Evolutionary conservation across 2,329 filamentous ascomycete genomes (phyloP), one percentile per base, ranked within the genome.

Genomic region (Juglanconis oblonga): DNA sequence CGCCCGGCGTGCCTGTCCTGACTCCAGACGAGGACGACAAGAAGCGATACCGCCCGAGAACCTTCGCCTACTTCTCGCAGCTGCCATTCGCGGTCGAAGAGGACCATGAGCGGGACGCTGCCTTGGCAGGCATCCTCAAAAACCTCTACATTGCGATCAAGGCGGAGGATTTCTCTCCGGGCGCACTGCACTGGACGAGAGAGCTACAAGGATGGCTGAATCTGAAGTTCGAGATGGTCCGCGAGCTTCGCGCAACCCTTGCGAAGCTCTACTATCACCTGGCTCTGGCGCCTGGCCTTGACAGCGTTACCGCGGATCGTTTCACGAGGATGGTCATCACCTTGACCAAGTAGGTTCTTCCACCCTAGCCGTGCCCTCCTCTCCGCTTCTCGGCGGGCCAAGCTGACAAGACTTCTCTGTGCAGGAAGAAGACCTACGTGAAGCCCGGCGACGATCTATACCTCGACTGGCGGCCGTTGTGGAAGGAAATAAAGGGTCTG

Each of bases 301-400:
- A 98, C 70, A 84, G 85, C 55, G 83, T 82, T 61, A 87, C 93
- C 8, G 85, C 92, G 4, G 96, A 99, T 76, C 86, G 94, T 62
- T 99, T 99, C 73, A 85, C 94, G 50, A 95, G 91, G 79, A 98
- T 98, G 93, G 94, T 98, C 70, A 90, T 97, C 75, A 87, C 91
- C 10, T 78, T 99, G 67, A 96, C 93, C n/a, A 96, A 95, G 92
- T 95, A 77, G 75, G 87, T 78, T 47, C 44, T 57, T 50, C 31
- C 17, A n/a, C 48, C 10, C 14, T 5, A 24, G 4, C 14, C 48
- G n/a, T 44, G 9, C 40, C 11, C 11, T 38, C 36, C 11, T 13
- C 7, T 7, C 4, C 9, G 4, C 17, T 31, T 48, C 45, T 31
- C 24, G 1, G 40, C 10, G 14, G n/a, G 3, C 38, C 44, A 35